Conservation (phyloP, 1,284 basidiomycete genomes). For the Xerocomus minutiporus region DNA sequence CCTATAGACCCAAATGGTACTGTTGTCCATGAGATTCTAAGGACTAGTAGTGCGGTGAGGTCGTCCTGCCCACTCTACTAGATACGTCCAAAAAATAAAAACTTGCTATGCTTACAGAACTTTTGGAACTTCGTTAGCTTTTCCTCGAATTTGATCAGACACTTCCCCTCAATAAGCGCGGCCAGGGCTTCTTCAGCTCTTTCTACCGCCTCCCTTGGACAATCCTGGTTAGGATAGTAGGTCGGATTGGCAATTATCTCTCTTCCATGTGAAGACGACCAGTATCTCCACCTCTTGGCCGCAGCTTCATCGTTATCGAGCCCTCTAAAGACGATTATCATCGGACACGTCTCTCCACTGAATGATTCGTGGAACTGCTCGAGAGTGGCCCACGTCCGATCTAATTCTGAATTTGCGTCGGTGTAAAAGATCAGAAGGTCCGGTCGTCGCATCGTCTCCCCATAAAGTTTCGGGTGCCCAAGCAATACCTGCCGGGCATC, state of each 20-base stretch:
- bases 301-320: conserved; percentile 17
- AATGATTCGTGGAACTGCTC: conserved; percentile 17
- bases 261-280: conserved; percentile 11
- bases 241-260: conserved; percentile 21
- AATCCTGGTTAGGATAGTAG: conserved; percentile 17
- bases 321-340: conserved; percentile 24
- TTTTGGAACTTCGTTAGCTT: conserved; percentile 23
- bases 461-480: not conserved
- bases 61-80: conserved; percentile 6
- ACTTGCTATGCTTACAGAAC: conserved; percentile 17
- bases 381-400: conserved; percentile 17
- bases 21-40: not conserved
- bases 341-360: conserved; percentile 22
- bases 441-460: conserved; percentile 7
- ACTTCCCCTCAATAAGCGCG: conserved; percentile 23
- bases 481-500: conserved; percentile 5
- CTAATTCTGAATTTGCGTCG: conserved; percentile 7
- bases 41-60: too few relatives aligned
- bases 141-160: conserved; percentile 19
- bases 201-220: conserved; percentile 14
- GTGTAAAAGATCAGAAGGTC: conserved; percentile 27
- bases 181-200: conserved; percentile 18
- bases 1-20: not conserved
- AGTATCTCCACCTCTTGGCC: conserved; percentile 12
- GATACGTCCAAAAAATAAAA: conserved; percentile 15